A percentile compares a stretch with the other conserved stretches of the same genome.
phyloP scores from a whole-genome alignment of 2,329 filamentous ascomycete genomes.

The Xenoacremonium recifei region DNA sequence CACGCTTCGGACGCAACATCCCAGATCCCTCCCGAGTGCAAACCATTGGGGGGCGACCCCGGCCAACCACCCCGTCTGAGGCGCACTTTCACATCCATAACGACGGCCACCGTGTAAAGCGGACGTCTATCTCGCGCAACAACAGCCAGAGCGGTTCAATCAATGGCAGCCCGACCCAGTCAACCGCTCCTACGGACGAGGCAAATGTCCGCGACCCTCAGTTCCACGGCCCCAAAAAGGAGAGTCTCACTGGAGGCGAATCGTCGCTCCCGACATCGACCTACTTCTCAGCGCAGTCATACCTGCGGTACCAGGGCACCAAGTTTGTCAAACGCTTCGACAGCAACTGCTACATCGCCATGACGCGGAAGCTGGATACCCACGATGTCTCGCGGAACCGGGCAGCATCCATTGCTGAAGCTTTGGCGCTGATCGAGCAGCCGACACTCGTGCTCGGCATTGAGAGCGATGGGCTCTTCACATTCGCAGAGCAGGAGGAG shows the following conservation, averaged over 20 bases:
- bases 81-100: constrained; percentile 82
- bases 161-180: constrained; percentile 27
- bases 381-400: constrained; percentile 89
- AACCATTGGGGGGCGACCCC: constrained; percentile 70
- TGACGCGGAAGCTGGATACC: constrained; percentile 95
- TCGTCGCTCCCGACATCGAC: constrained; percentile 57
- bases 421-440: constrained; percentile 80
- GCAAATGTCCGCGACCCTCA: constrained; percentile 54
- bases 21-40: constrained; percentile 82
- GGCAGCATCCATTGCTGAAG: constrained; percentile 64
- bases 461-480: constrained; percentile 93
- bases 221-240: constrained; percentile 63
- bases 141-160: constrained; percentile 36
- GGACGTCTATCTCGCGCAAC: constrained; percentile 48
- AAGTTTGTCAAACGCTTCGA: constrained; percentile 98
- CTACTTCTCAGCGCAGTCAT: constrained; percentile 98
- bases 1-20: constrained; percentile 89
- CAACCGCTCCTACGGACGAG: constrained; percentile 21
- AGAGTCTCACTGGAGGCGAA: constrained; percentile 51
- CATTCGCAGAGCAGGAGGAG: constrained; percentile 94
- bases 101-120: constrained; percentile 69
- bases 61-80: constrained; percentile 62
- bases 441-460: constrained; percentile 91
- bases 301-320: constrained; percentile 90
- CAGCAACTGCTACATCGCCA: constrained; percentile 98